Evolutionary conservation across 2,329 filamentous ascomycete genomes (phyloP).

Genomic region (Grosmannia huntii): DNA sequence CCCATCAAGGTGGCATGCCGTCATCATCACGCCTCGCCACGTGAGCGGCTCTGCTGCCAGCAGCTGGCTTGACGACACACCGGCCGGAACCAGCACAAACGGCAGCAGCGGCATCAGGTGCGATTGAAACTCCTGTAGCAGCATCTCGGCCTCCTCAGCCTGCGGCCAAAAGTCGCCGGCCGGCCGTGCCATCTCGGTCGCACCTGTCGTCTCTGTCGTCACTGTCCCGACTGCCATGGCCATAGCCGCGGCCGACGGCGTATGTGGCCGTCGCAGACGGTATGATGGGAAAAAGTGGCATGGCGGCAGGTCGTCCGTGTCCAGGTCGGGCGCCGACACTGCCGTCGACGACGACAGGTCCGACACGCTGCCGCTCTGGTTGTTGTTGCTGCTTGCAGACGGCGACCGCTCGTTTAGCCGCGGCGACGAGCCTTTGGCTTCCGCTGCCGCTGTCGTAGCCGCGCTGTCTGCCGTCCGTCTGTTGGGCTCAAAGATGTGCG

Average conservation of each 20-base stretch:
- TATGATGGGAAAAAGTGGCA: neutral
- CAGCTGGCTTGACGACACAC: slow-evolving; percentile 24
- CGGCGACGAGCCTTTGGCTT: neutral
- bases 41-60: slow-evolving; percentile 27
- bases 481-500: neutral
- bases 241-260: neutral
- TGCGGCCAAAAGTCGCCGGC: slow-evolving; percentile 25
- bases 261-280: neutral
- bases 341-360: neutral
- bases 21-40: slow-evolving; percentile 38
- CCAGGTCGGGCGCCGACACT: neutral
- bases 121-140: slow-evolving; percentile 25
- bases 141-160: slow-evolving; percentile 24
- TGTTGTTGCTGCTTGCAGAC: slow-evolving; percentile 5
- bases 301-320: neutral
- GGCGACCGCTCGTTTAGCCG: neutral
- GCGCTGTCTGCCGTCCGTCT: neutral
- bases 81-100: slow-evolving; percentile 29
- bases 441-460: neutral
- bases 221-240: neutral
- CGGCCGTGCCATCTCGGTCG: neutral
- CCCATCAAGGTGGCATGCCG: slow-evolving; percentile 28
- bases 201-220: neutral
- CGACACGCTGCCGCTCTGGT: neutral
- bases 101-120: slow-evolving; percentile 27